phyloP scores from a whole-genome alignment of 768 basidiomycete species.

The Cystobasidium ongulense region DNA sequence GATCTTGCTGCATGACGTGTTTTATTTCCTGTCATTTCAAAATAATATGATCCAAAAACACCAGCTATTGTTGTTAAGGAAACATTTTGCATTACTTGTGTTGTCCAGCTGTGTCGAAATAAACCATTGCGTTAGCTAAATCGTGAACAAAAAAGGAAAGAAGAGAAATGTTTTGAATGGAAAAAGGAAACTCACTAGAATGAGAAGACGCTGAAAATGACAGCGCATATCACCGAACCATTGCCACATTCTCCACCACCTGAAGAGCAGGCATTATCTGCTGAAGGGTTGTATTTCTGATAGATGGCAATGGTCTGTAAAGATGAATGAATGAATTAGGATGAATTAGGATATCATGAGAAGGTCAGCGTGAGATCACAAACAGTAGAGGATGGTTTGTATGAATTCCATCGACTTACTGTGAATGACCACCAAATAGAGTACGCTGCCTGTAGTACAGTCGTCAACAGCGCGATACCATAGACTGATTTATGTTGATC shows the following conservation, averaged over 20 bases:
- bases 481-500: conserved; percentile 37
- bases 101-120: conserved; percentile 11
- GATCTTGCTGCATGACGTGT: conserved; percentile 32
- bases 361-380: background rate
- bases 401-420: background rate
- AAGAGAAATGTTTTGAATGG: no score
- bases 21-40: background rate
- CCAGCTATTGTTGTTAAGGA: conserved; percentile 39
- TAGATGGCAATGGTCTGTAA: background rate
- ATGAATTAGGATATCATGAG: background rate
- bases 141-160: no score
- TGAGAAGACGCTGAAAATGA: conserved; percentile 39
- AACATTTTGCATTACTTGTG: conserved; percentile 38
- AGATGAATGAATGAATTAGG: background rate
- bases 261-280: conserved; percentile 26
- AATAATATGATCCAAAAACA: conserved; percentile 37
- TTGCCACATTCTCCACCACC: conserved; percentile 31
- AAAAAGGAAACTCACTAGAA: conserved; percentile 26
- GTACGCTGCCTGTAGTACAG: conserved; percentile 35
- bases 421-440: conserved; percentile 38
- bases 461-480: conserved; percentile 36
- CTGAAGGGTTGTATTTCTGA: conserved; percentile 28
- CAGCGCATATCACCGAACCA: conserved; percentile 35
- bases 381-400: background rate
- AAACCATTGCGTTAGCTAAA: background rate